Base-by-base conservation (phyloP, 2,329 filamentous ascomycete species). In the Pseudogymnoascus sp. region DNA sequence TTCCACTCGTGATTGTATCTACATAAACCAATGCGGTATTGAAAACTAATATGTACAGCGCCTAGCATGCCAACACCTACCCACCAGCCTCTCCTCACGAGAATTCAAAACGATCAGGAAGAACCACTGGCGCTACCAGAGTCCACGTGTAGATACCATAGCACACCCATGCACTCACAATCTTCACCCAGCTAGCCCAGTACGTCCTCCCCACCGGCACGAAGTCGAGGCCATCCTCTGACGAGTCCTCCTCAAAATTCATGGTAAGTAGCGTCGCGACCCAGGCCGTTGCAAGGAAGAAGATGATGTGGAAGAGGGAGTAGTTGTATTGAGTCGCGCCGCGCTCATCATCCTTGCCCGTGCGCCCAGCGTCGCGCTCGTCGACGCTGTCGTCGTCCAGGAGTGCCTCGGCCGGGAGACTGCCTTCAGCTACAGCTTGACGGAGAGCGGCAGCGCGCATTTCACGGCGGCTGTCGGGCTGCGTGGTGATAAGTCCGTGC, bases 141-240 rank as follows among this genome's bases (percentile, higher is more conserved):
- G 91, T 96, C 95, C 95, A 99, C 28, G 87, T 84, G 72, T 97
- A 99, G 75, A 99, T 90, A 60, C 80, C 87, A 75, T 99, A 97
- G 78, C 95, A 99, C 62, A 95, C 88, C 95, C 95, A 99, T 16
- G 93, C 88, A 76, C 93, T 96, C 61, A 97, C 87, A 75, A 99
- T 97, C 85, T 99, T 99, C 69, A 97, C 92, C 95, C 96, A 99
- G 72, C 91, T 96, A 33, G 95, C 95, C 84, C 92, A 96, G 76
- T 97, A 96, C 4, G 93, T 97, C 64, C 95, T 83, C 18, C 95
- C 95, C 3, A 99, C 93, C 0, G 93, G 91, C 1, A 91, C 91
- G 75, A 99, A 97, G 71, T 93, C 88, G 70, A 92, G 87, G 59
- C 85, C 82, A 62, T 83, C 82, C 52, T 83, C 81, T 64, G 86